Evolutionary conservation across 2,329 filamentous ascomycete genomes (phyloP), one percentile per base, ranked within the genome.

Genomic region (Aureobasidium sp.): DNA sequence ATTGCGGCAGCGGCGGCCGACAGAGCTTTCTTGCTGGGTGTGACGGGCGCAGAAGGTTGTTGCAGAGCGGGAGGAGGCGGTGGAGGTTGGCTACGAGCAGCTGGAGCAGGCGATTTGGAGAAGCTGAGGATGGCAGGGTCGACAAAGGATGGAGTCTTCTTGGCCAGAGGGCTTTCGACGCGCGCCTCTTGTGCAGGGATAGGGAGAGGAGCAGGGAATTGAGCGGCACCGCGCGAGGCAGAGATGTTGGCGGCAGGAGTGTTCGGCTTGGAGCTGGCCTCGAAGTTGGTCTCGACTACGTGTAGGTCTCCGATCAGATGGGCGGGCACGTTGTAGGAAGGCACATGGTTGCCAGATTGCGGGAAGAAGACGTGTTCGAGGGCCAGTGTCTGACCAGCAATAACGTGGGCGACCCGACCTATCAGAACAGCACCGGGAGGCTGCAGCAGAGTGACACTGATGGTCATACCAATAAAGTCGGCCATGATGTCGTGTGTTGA

Each of bases 91-190:
- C n/a, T 65, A 30, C 37, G 63, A 58, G 50, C 41, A 36, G 67
- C 61, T 13, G 67, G 45, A 42, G 69, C 67, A 50, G 69, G 71
- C 55, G 68, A 73, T 63, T 68, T 78, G 25, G 73, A 73, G 71
- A 90, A 82, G 70, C 89, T 91, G 49, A 95, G 72, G 61, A 95
- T 95, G 3, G 90, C 90, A 11, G 90, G 90, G 68, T 95, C 90
- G n/a, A 87, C 81, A 68, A 94, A 91, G 0, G 61, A 61, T 13
- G 42, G 61, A 25, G 60, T 53, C 44, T 62, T 48, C n/a, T 57
- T 41, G 37, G 61, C 62, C 47, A 48, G 32, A 25, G 45, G 61
- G n/a, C 39, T 61, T 27, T 61, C 51, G 42, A 50, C 53, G 25
- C 41, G 41, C 25, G 55, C 66, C n/a, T 63, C 45, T 9, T 21